phyloP scores from a whole-genome alignment of 495 filamentous ascomycete genomes.

The Podospora didyma region DNA sequence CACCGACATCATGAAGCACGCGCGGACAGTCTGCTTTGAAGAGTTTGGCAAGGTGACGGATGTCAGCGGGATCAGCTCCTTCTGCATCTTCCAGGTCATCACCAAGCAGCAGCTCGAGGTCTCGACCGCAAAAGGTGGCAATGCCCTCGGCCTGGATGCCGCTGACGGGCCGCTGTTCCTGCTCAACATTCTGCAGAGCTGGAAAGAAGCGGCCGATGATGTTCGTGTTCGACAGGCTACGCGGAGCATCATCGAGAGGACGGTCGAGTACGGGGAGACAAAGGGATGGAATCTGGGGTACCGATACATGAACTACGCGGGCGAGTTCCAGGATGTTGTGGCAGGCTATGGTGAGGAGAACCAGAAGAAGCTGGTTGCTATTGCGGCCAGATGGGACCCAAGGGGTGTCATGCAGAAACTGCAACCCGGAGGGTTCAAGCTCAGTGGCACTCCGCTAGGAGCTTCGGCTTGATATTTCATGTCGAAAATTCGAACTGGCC shows the following conservation, averaged over 20 bases:
- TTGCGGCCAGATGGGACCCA: background rate
- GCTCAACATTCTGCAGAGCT: background rate
- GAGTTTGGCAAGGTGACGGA: background rate
- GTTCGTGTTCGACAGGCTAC: background rate
- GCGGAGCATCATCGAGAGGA: background rate
- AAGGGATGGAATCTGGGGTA: background rate
- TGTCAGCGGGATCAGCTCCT: background rate
- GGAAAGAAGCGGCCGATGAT: background rate
- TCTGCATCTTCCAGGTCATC: background rate
- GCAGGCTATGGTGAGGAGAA: background rate
- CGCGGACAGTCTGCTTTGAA: background rate
- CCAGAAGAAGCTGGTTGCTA: background rate
- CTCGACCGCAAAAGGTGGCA: background rate
- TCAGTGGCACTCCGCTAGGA: no score
- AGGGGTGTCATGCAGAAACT: no score
- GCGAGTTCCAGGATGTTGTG: background rate
- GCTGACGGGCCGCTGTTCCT: background rate
- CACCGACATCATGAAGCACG: background rate
- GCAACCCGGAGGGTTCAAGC: no score
- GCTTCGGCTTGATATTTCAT: no score
- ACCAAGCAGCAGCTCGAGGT: background rate
- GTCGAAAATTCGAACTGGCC: no score
- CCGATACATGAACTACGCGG: slow-evolving; percentile 1
- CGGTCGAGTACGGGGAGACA: background rate
- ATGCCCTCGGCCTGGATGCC: background rate